Evolutionary conservation across 345 rosid genomes (phyloP).

Genomic region (Ailanthus altissimus): DNA sequence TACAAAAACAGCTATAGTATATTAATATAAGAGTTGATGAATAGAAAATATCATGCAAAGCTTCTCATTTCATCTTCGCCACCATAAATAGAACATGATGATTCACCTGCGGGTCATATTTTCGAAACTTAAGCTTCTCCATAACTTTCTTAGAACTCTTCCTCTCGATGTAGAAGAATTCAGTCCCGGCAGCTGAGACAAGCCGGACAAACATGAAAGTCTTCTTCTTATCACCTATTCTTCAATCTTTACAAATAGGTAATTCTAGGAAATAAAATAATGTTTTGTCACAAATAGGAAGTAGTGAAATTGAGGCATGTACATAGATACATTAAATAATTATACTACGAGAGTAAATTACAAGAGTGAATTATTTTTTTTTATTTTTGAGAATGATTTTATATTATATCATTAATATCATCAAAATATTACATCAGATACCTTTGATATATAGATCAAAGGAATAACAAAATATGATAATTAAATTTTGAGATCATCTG

Average conservation of each 20-base stretch:
- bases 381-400: no score
- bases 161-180: slow-evolving; percentile 93
- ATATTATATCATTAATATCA: no score
- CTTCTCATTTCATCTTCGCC: slow-evolving; percentile 81
- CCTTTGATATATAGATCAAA: no score
- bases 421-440: no score
- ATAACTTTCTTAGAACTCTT: slow-evolving; percentile 73
- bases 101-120: slow-evolving; percentile 89
- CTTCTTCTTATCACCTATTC: slow-evolving; percentile 90
- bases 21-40: slow-evolving; percentile 7
- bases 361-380: no score
- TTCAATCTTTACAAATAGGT: slow-evolving; percentile 9
- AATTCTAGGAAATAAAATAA: background rate
- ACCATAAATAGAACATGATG: slow-evolving; percentile 91
- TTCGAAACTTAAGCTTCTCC: slow-evolving; percentile 93
- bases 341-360: background rate
- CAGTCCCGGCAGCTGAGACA: slow-evolving; percentile 95
- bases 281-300: background rate
- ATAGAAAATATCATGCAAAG: background rate
- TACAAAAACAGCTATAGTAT: background rate
- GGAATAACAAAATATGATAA: no score
- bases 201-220: slow-evolving; percentile 87
- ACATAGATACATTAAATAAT: background rate
- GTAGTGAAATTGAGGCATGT: background rate
- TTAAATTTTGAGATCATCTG: no score